Evolutionary conservation across 2,329 filamentous ascomycete species (phyloP).

Genomic region (Xylariaceae sp.): DNA sequence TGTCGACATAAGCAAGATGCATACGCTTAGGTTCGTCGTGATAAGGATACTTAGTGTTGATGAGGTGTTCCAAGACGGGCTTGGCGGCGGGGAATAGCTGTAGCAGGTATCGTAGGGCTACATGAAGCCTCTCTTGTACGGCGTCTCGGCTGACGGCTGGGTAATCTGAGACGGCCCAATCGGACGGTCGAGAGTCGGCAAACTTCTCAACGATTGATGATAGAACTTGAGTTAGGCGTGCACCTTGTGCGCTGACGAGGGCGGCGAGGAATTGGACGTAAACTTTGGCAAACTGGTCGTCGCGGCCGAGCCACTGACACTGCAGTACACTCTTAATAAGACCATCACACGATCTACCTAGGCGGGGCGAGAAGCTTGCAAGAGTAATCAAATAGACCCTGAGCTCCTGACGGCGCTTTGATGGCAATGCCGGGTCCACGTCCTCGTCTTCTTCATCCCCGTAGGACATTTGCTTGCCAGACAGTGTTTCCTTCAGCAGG

Average conservation of each 20-base stretch:
- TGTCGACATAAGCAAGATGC: conserved; percentile 88
- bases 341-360: conserved; percentile 61
- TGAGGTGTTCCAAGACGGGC: conserved; percentile 66
- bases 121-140: conserved; percentile 75
- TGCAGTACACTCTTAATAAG: conserved; percentile 62
- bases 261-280: conserved; percentile 71
- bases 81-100: conserved; percentile 80
- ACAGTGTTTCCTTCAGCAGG: conserved; percentile 61
- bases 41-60: conserved; percentile 73
- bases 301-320: conserved; percentile 67
- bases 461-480: conserved; percentile 50
- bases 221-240: conserved; percentile 74
- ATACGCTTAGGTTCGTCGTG: conserved; percentile 74
- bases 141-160: conserved; percentile 62
- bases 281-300: conserved; percentile 66
- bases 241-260: conserved; percentile 80
- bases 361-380: conserved; percentile 60
- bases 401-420: conserved; percentile 52
- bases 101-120: conserved; percentile 74
- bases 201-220: conserved; percentile 83
- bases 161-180: conserved; percentile 55
- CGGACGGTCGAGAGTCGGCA: conserved; percentile 51
- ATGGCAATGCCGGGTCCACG: conserved; percentile 39
- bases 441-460: conserved; percentile 52
- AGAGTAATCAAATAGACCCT: conserved; percentile 66